phyloP scores from a whole-genome alignment of 1,284 basidiomycete species.

The Cutaneotrichosporon curvatum region DNA sequence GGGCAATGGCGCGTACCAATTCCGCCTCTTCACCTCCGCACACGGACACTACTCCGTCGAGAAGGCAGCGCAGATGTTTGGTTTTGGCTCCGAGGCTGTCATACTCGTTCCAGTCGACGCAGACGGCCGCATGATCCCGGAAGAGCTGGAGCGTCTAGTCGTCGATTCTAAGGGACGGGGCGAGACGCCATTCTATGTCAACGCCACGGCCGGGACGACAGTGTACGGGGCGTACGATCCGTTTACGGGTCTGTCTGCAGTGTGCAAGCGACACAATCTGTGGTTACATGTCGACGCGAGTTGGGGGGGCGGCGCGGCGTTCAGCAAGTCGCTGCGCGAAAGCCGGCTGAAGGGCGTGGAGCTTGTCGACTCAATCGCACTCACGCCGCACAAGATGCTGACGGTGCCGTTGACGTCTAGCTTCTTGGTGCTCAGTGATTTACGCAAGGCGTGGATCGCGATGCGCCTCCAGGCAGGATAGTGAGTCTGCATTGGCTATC shows the following conservation, averaged over 20 bases:
- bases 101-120: conserved; percentile 37
- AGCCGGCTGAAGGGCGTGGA: conserved; percentile 33
- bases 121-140: conserved; percentile 17
- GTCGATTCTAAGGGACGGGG: conserved; percentile 13
- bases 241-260: conserved; percentile 30
- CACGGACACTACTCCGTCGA: conserved; percentile 45
- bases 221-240: conserved; percentile 46
- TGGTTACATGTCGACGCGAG: conserved; percentile 47
- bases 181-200: conserved; percentile 44
- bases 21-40: conserved; percentile 41
- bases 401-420: conserved; percentile 45
- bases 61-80: conserved; percentile 45
- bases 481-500: conserved; percentile 11
- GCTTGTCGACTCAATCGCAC: conserved; percentile 40
- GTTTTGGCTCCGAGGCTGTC: conserved; percentile 41
- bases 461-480: conserved; percentile 46
- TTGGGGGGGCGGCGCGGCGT: conserved; percentile 46
- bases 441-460: conserved; percentile 29
- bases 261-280: conserved; percentile 25
- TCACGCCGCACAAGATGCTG: conserved; percentile 48
- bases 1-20: conserved; percentile 30
- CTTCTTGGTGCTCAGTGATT: conserved; percentile 41
- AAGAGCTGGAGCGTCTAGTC: conserved; percentile 16
- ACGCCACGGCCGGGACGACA: conserved; percentile 46
- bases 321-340: conserved; percentile 21